Evolutionary conservation across 2,329 filamentous ascomycete species (phyloP).

Genomic region (Tolypocladium tropicale): DNA sequence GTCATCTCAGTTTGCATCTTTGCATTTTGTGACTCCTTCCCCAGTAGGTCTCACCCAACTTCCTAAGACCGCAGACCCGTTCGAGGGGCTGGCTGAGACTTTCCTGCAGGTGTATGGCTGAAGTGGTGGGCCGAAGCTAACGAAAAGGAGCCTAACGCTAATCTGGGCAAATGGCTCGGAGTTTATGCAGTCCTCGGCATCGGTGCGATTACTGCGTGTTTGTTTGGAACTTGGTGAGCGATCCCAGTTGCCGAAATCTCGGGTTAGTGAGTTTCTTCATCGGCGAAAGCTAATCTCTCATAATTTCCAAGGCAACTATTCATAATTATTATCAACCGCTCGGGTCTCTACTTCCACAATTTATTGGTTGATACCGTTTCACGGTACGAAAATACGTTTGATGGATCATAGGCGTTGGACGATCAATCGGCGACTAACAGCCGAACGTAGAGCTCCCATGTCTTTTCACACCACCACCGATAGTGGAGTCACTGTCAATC

Average conservation of each 20-base stretch:
- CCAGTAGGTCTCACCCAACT: constrained; percentile 9
- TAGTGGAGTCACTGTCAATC: constrained; percentile 22
- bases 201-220: not conserved
- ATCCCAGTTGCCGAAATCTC: not conserved
- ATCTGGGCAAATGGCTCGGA: not conserved
- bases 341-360: not conserved
- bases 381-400: not conserved
- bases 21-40: constrained; percentile 14
- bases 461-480: constrained; percentile 24
- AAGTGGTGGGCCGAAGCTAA: constrained; percentile 11
- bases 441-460: constrained; percentile 13
- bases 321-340: constrained; percentile 1
- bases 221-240: not conserved
- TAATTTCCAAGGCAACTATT: not conserved
- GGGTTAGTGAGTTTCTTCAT: too few relatives aligned
- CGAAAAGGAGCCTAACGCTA: not conserved
- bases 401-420: not conserved
- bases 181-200: not conserved
- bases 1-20: constrained; percentile 12
- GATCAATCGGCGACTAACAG: not conserved
- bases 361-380: not conserved
- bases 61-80: too few relatives aligned
- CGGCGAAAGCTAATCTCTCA: not conserved
- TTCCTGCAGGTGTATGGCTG: constrained; percentile 9
- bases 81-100: not conserved